Conservation (phyloP, 2,329 filamentous ascomycete species). For the Pseudocercospora eumusae region DNA sequence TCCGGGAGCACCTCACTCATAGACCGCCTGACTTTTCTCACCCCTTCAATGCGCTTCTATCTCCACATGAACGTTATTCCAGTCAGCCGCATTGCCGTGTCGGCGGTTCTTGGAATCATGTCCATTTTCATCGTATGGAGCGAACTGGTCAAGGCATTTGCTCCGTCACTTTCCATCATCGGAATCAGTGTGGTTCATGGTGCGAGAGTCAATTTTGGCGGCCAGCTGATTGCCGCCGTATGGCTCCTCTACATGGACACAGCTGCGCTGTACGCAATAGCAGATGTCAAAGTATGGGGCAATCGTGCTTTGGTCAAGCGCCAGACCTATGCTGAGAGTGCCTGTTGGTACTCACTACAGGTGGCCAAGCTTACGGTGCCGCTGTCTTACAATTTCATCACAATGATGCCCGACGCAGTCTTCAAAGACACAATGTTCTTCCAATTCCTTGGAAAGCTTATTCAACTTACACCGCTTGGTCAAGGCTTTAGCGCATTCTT, state of each 20-base stretch:
- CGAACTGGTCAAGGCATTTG: constrained; percentile 81
- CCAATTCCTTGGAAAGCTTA: constrained; percentile 76
- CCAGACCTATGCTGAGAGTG: constrained; percentile 89
- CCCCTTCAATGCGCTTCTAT: constrained; percentile 78
- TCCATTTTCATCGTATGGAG: constrained; percentile 90
- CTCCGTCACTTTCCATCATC: constrained; percentile 72
- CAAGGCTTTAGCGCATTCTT: constrained; percentile 85
- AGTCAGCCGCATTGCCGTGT: constrained; percentile 63
- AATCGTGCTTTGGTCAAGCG: constrained; percentile 85
- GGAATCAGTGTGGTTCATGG: constrained; percentile 70
- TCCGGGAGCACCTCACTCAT: constrained; percentile 42
- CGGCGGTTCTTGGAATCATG: constrained; percentile 68
- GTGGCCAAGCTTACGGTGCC: constrained; percentile 91
- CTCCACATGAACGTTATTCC: constrained; percentile 75
- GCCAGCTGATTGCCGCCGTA: constrained; percentile 77
- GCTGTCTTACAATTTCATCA: constrained; percentile 93
- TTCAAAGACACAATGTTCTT: constrained; percentile 83
- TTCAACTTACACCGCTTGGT: constrained; percentile 80
- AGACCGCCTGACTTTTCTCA: constrained; percentile 64
- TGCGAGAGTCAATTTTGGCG: constrained; percentile 78
- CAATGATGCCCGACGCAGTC: constrained; percentile 73
- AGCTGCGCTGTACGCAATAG: constrained; percentile 82
- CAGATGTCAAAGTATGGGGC: constrained; percentile 95
- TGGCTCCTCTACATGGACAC: constrained; percentile 98
- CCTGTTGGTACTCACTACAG: constrained; percentile 93